A percentile compares a stretch with the other conserved stretches of the same genome.
Evolutionary conservation across 2,329 filamentous ascomycete genomes (phyloP).

Genomic region (Cryphonectria japonica): DNA sequence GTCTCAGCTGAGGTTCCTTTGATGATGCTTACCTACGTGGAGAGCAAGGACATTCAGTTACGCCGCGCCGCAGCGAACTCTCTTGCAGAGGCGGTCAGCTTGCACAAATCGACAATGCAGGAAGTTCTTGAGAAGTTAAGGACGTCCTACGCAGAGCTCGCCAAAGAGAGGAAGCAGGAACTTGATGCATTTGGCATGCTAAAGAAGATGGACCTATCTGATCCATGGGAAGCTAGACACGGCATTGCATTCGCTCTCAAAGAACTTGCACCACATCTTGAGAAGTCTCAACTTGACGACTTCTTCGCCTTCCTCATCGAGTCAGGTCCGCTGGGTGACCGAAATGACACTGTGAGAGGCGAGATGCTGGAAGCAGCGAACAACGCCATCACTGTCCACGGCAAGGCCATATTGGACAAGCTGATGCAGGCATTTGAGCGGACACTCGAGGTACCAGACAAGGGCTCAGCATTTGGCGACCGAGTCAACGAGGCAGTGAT

Average conservation of each 20-base stretch:
- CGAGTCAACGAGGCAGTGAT: conserved; percentile 96
- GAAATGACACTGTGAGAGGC: conserved; percentile 73
- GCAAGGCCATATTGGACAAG: conserved; percentile 80
- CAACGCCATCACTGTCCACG: conserved; percentile 77
- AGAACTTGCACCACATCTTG: conserved; percentile 74
- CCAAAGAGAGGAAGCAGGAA: conserved; percentile 80
- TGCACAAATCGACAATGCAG: conserved; percentile 62
- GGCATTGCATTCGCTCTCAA: conserved; percentile 87
- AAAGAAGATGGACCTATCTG: conserved; percentile 81
- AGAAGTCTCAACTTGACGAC: conserved; percentile 68
- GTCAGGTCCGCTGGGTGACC: conserved; percentile 84
- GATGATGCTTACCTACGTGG: conserved; percentile 76
- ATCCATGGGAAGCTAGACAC: conserved; percentile 90
- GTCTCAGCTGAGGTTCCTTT: conserved; percentile 67
- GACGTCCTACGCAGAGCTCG: conserved; percentile 73
- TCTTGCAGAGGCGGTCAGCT: conserved; percentile 72
- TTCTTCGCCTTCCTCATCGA: conserved; percentile 88
- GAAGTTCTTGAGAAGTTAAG: conserved; percentile 68
- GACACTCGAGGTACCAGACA: conserved; percentile 83
- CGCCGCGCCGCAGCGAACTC: conserved; percentile 82
- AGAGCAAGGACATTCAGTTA: conserved; percentile 79
- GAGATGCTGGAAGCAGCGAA: conserved; percentile 94
- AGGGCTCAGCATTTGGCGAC: conserved; percentile 79
- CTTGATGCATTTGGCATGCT: conserved; percentile 95
- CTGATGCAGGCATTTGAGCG: conserved; percentile 92